Evolutionary conservation across 495 filamentous ascomycete genomes (phyloP).

Genomic region (Penicillium crystallinum): DNA sequence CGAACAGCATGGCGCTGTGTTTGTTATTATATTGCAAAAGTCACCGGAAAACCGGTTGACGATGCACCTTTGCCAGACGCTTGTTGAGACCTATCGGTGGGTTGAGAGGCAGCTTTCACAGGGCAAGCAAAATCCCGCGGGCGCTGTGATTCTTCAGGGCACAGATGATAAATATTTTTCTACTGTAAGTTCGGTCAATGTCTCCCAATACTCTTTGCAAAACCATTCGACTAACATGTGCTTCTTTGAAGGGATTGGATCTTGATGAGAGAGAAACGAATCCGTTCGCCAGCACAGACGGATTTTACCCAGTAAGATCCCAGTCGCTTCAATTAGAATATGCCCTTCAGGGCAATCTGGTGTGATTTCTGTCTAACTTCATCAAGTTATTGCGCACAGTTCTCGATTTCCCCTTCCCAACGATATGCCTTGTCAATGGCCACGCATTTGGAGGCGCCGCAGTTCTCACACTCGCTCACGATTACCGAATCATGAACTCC

Average conservation of each 20-base stretch:
- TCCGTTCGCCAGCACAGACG: conserved; percentile 44
- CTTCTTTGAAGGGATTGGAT: conserved; percentile 43
- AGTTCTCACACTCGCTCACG: conserved; percentile 41
- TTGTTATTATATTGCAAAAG: conserved; percentile 46
- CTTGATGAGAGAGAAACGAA: conserved; percentile 42
- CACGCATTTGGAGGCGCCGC: conserved; percentile 48
- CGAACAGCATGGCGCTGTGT: conserved; percentile 32
- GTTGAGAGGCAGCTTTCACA: conserved; percentile 34
- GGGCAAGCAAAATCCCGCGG: conserved; percentile 42
- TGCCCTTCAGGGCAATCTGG: too few relatives aligned
- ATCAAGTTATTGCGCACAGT: conserved; percentile 39
- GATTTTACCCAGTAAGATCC: conserved; percentile 40
- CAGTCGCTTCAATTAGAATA: too few relatives aligned
- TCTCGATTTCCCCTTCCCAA: conserved; percentile 47
- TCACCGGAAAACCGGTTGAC: conserved; percentile 44
- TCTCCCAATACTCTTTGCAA: too few relatives aligned
- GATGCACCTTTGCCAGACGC: conserved; percentile 38
- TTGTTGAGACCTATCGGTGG: conserved; percentile 41
- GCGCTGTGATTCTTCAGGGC: conserved; percentile 20
- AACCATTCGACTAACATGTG: too few relatives aligned
- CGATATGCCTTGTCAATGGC: conserved; percentile 44
- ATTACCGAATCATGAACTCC: conserved; percentile 49
- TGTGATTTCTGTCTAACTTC: not conserved
- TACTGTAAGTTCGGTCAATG: not conserved
- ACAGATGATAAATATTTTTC: not conserved